Evolutionary conservation across 2,329 filamentous ascomycete species (phyloP).

Genomic region (Nemania abortiva): DNA sequence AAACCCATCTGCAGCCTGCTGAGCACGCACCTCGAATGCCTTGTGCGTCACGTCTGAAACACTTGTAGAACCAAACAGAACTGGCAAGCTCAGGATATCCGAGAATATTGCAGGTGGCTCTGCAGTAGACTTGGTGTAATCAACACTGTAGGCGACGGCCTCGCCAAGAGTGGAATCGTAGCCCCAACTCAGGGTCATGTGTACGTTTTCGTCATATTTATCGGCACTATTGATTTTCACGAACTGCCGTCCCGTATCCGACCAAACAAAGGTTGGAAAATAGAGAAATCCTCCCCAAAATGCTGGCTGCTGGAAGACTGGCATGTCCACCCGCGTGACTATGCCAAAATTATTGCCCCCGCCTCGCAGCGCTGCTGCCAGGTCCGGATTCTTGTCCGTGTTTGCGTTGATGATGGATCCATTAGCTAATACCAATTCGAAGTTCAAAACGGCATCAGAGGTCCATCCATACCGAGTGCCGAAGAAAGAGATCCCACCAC

Average conservation of each 20-base stretch:
- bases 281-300: neutral
- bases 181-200: neutral
- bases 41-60: conserved; percentile 1
- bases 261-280: neutral
- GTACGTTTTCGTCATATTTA: neutral
- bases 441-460: conserved; percentile 35
- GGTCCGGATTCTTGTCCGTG: conserved; percentile 28
- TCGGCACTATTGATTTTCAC: neutral
- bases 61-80: neutral
- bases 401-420: conserved; percentile 25
- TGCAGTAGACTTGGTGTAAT: conserved; percentile 11
- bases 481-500: conserved; percentile 31
- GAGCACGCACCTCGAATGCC: neutral
- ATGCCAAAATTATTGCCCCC: neutral
- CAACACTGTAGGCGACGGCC: neutral
- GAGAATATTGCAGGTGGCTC: conserved; percentile 13
- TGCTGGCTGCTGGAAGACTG: neutral
- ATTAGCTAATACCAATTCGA: conserved; percentile 27
- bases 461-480: conserved; percentile 31
- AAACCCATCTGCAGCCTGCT: neutral
- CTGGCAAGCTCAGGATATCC: neutral
- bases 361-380: conserved; percentile 35
- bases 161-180: neutral
- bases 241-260: neutral
- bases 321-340: neutral